Base-by-base conservation (phyloP, 164 flowering plant species). In the Chimonanthus praecox region DNA sequence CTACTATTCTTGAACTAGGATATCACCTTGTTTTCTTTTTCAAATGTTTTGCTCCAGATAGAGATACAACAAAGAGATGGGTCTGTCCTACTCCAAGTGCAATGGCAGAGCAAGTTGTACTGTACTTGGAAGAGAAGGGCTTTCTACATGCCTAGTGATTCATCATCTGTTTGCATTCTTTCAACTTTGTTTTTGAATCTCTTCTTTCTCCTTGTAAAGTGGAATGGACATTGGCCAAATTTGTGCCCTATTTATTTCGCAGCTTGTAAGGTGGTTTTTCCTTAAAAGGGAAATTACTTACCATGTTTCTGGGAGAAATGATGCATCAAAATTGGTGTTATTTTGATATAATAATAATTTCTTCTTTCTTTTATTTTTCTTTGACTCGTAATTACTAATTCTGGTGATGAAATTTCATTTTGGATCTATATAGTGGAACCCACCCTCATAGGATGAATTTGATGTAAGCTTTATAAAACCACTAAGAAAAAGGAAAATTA, bases 71-170 rank as follows among this genome's bases (percentile, higher is more conserved):
- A 84, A n/a, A 76, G 77, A 49, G 85, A 67, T 58, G 88, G 33
- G 70, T 48, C 2, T 84, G 88, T 77, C 73, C 82, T 49, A 76
- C 94, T 45, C 96, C 97, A 4, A 3, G 49, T 73, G 87, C 81
- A 33, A 85, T 88, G 92, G 92, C 94, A 8, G 87, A 80, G 70
- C 73, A 80, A 70, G 92, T 88, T 76, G 74, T 91, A 64, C 74
- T 87, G 46, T 92, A 84, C 85, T 79, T 94, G 85, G 91, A 90
- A 58, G 86, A 80, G 70, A 89, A 89, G 47, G 92, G 93, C 10
- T 92, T 85, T 74, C 78, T 94, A 74, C 81, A 79, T 70, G 87
- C 86, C 60, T 88, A 78, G 58, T 46, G 3, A 45, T 18, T 5
- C 6, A 8, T 33, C 13, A 70, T 4, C 6, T 64, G 18, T 70